phyloP scores from a whole-genome alignment of 2,329 filamentous ascomycete genomes.

The Fusarium longipes region DNA sequence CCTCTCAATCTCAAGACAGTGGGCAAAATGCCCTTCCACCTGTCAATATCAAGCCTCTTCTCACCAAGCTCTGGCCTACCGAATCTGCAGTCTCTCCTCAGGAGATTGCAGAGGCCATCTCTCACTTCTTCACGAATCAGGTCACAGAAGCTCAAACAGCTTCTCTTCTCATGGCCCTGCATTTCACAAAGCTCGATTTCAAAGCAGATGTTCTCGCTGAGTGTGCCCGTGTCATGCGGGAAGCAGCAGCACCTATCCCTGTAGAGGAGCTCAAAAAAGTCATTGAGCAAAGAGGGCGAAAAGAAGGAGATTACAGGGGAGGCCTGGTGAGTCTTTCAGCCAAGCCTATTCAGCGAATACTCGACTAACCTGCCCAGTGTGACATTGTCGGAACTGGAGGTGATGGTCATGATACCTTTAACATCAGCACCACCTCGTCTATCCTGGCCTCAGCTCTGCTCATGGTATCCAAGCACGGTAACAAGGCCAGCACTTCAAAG shows the following conservation, averaged over 20 bases:
- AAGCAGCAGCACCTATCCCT: constrained; percentile 80
- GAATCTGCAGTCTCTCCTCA: constrained; percentile 70
- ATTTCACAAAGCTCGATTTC: constrained; percentile 89
- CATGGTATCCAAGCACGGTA: constrained; percentile 93
- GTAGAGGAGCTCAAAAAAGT: constrained; percentile 68
- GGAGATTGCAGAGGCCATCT: constrained; percentile 90
- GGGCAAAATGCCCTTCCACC: constrained; percentile 48
- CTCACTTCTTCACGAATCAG: constrained; percentile 89
- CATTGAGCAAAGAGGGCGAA: constrained; percentile 68
- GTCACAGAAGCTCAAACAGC: constrained; percentile 90
- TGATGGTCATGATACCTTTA: constrained; percentile 97
- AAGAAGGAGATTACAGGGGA: constrained; percentile 80
- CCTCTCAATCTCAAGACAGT: constrained; percentile 44
- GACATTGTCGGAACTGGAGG: constrained; percentile 98
- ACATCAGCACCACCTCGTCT: constrained; percentile 94
- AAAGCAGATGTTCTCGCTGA: constrained; percentile 86
- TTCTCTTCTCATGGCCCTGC: constrained; percentile 87
- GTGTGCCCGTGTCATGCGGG: constrained; percentile 86
- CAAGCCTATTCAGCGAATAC: background rate
- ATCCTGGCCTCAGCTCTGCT: constrained; percentile 90
- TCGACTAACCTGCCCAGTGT: constrained; percentile 59
- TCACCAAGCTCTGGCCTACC: constrained; percentile 77
- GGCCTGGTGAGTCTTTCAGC: constrained; percentile 73
- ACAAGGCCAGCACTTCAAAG: constrained; percentile 93
- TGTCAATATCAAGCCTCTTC: constrained; percentile 75